Evolutionary conservation across 108 stramenopile genomes (phyloP).

Genomic region (Mayamaea pseudoterrestris): DNA sequence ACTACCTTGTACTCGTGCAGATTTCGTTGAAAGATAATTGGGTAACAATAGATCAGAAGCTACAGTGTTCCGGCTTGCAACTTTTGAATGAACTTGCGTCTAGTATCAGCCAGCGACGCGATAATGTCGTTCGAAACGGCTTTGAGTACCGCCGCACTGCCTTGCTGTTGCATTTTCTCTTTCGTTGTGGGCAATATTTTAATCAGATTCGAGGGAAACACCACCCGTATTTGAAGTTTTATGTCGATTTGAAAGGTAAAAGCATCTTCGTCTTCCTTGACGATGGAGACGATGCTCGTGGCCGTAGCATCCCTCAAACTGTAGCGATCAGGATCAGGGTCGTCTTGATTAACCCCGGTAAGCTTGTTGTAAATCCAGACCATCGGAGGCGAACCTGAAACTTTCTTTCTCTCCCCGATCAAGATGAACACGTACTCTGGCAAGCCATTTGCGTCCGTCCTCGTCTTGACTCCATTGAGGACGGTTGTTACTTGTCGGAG

Average conservation of each 20-base stretch:
- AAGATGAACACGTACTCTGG: conserved; percentile 19
- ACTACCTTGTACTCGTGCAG: too few species aligned
- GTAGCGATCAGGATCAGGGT: not conserved
- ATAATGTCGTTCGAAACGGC: too few species aligned
- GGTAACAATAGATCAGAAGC: too few species aligned
- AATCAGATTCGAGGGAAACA: conserved; percentile 26
- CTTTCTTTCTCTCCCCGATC: conserved; percentile 16
- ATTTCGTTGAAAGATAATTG: too few species aligned
- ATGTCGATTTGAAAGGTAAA: conserved; percentile 10
- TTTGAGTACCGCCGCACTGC: conserved; percentile 15
- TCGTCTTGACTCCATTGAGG: conserved; percentile 18
- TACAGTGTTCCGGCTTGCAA: too few species aligned
- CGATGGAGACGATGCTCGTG: not conserved
- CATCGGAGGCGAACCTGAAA: conserved; percentile 12
- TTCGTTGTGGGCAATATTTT: conserved; percentile 31
- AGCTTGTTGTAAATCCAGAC: conserved; percentile 40
- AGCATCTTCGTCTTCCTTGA: conserved; percentile 3
- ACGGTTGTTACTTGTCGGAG: conserved; percentile 15
- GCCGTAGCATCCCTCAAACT: not conserved
- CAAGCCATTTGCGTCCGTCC: conserved; percentile 1
- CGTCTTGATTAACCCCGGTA: conserved; percentile 15
- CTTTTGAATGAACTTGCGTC: too few species aligned
- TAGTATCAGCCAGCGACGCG: too few species aligned
- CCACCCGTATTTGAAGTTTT: conserved; percentile 11
- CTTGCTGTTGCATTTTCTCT: conserved; percentile 33